Evolutionary conservation across 345 rosid genomes (phyloP), one percentile per base, ranked within the genome.

Genomic region (Arabidopsis suecica): DNA sequence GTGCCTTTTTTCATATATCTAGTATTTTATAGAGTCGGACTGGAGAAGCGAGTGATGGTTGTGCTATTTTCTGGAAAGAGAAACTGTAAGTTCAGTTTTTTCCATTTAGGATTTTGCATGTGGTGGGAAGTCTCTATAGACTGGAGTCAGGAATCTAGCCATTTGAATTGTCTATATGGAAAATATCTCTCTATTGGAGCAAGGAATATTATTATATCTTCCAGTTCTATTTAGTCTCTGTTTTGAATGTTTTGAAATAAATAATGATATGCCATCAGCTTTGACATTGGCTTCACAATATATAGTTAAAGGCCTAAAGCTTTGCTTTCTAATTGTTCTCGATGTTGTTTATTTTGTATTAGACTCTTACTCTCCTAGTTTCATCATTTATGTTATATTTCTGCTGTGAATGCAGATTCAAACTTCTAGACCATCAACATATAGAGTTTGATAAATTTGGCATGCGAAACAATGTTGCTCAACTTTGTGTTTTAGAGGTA

Each of bases 391-490:
- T 62, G 16, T 25, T 68, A 81, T 23, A 62, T 68, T 61, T 38
- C 20, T 78, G 40, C 77, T 82, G 56, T 85, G 73, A 77, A 67
- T 72, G 67, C 96, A 91, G 97, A 76, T 88, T 89, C 81, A 83
- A 87, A 71, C 90, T 91, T 66, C 82, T 88, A 79, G 90, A 86
- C 84, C 84, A 91, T 84, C 88, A 91, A 82, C 81, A 69, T 60
- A 84, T 93, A 76, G 96, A 91, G 84, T 93, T 93, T 86, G 88
- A 79, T 81, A 83, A 56, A 38, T 91, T 84, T 88, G 96, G 91
- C 79, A 85, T 93, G 56, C 96, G 93, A 71, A 75, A 93, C 84
- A 93, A 89, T 81, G 91, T 91, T 83, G 98, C 97, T 77, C 97
- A 91, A 76, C 85, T 93, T 73, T 93, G 98, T 84, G 85, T 93